These are phyloP conservation scores for Zopfochytrium polystomum DNA, from an alignment of 371 early-diverging fungal species.

Conservation along the genomic window DNA sequence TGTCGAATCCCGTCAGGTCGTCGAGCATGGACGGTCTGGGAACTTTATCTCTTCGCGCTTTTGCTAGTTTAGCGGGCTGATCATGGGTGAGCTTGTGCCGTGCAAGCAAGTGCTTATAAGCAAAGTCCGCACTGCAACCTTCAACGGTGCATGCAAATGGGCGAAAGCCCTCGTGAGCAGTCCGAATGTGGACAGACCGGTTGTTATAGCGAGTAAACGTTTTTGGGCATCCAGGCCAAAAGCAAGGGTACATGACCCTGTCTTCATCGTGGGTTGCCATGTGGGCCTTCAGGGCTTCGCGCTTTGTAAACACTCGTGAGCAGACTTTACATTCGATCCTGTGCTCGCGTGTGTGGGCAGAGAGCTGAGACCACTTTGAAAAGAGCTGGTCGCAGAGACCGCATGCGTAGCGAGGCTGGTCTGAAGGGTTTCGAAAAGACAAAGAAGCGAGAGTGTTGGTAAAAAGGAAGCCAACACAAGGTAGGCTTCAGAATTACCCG, in stretches of 20 bases:
- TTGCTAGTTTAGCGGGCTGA: neutral
- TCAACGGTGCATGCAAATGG: slow-evolving; percentile 45
- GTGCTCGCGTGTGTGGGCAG: slow-evolving; percentile 54
- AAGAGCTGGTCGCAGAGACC: slow-evolving; percentile 50
- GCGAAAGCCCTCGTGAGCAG: slow-evolving; percentile 40
- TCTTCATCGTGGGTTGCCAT: slow-evolving; percentile 40
- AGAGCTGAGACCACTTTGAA: slow-evolving; percentile 57
- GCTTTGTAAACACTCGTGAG: slow-evolving; percentile 42
- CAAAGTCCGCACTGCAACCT: slow-evolving; percentile 52
- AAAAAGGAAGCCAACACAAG: neutral
- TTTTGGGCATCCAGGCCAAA: slow-evolving; percentile 47
- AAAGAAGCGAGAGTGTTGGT: neutral
- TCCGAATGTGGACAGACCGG: slow-evolving; percentile 41
- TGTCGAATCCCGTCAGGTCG: neutral
- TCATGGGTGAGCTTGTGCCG: slow-evolving; percentile 37
- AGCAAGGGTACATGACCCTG: slow-evolving; percentile 33
- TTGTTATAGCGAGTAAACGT: slow-evolving; percentile 37
- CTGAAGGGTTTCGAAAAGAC: neutral
- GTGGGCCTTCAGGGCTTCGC: slow-evolving; percentile 42
- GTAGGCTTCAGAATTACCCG: slow-evolving; percentile 31
- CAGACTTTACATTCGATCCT: slow-evolving; percentile 51
- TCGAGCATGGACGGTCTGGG: neutral
- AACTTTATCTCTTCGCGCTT: neutral
- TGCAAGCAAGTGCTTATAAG: slow-evolving; percentile 55
- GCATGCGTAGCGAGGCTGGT: slow-evolving; percentile 51